A percentile compares a stretch with the other conserved stretches of the same genome.
Evolutionary conservation across 345 rosid genomes (phyloP).

Genomic region (Camelina sativa): DNA sequence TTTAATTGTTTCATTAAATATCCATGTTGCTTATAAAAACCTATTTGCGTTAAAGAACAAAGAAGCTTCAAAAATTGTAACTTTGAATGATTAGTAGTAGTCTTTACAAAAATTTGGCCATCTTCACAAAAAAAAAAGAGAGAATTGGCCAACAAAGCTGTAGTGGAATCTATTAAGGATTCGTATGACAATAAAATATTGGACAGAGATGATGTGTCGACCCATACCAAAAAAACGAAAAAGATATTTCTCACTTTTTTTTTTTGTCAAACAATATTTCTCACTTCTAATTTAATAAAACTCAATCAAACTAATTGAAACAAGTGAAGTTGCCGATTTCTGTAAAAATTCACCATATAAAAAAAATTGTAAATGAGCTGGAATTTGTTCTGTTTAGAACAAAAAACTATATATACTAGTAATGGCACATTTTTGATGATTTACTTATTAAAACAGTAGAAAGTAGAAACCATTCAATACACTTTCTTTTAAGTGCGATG

Average conservation of each 20-base stretch:
- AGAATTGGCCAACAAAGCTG: neutral
- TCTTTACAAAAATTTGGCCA: neutral
- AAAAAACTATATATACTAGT: neutral
- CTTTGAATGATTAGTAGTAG: neutral
- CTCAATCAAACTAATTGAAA: neutral
- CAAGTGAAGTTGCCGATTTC: neutral
- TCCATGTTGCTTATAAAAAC: neutral
- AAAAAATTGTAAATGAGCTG: neutral
- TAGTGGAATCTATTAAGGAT: conserved; percentile 25
- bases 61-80: too few species aligned
- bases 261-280: too few species aligned
- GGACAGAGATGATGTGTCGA: conserved; percentile 5
- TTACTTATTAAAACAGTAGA: conserved; percentile 3
- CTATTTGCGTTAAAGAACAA: neutral
- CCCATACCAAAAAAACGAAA: neutral
- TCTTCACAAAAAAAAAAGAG: neutral
- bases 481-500: conserved; percentile 11
- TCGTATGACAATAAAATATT: conserved; percentile 7
- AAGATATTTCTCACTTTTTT: neutral
- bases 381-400: neutral
- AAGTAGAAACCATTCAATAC: neutral
- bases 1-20: neutral
- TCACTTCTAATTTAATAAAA: neutral
- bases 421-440: conserved; percentile 9
- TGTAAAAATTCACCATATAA: neutral